These are phyloP conservation scores for Nicotiana obtusifolia DNA, from an alignment of 257 asterid genomes.

Conservation along the genomic window DNA sequence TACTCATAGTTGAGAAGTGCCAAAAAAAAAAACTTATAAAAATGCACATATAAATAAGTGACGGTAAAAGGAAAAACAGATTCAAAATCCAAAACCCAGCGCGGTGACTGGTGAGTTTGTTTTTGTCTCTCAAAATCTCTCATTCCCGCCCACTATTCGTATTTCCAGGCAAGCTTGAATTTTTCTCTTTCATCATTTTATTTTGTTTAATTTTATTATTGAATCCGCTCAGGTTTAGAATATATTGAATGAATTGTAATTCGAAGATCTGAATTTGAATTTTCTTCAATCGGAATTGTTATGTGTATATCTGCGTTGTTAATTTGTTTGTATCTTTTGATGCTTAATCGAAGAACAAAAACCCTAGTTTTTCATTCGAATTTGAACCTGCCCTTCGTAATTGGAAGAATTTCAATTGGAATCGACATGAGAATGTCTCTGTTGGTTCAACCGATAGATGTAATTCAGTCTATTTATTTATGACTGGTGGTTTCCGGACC, in stretches of 20 bases:
- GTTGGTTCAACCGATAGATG: too few relatives aligned
- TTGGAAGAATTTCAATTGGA: not conserved
- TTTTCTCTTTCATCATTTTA: not conserved
- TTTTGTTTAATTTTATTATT: not conserved
- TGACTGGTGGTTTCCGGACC: too few relatives aligned
- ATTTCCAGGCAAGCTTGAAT: not conserved
- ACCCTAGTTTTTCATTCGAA: not conserved
- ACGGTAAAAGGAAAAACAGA: not conserved
- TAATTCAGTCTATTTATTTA: too few relatives aligned
- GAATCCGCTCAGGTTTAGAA: not conserved
- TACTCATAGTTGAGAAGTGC: too few relatives aligned
- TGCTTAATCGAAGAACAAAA: not conserved
- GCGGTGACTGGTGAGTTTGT: not conserved
- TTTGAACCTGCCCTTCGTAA: not conserved
- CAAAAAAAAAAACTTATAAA: too few relatives aligned
- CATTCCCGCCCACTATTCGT: slow-evolving; percentile 4
- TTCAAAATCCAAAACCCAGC: not conserved
- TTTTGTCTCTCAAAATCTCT: not conserved
- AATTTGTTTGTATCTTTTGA: not conserved
- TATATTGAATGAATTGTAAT: not conserved
- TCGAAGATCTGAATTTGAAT: not conserved
- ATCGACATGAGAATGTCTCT: not conserved
- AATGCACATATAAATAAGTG: not conserved
- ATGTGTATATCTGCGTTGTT: not conserved
- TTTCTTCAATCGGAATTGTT: not conserved